These are phyloP conservation scores for Physcomitrium patens DNA, from an alignment of 225 moss, liverwort and hornwort genomes.

Conservation along the genomic window DNA sequence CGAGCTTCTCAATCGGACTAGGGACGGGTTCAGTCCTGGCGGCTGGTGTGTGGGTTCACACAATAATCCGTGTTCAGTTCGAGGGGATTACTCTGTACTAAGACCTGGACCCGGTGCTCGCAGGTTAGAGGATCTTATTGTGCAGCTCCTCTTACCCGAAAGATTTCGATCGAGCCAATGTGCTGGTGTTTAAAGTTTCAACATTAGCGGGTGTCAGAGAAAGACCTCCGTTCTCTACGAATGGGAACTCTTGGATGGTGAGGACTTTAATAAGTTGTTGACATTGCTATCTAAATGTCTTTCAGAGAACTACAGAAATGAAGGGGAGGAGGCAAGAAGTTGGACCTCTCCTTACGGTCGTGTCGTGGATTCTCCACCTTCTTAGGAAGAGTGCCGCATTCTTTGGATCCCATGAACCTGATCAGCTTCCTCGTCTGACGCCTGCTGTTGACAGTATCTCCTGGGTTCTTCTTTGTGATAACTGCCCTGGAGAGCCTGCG, in stretches of 20 bases:
- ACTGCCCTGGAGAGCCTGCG: slow-evolving; percentile 34
- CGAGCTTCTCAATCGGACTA: slow-evolving; percentile 70
- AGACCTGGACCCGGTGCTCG: slow-evolving; percentile 83
- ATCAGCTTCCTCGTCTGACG: too few species aligned
- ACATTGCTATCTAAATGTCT: too few species aligned
- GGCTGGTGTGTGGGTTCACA: slow-evolving; percentile 74
- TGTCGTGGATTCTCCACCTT: too few species aligned
- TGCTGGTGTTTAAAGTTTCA: slow-evolving; percentile 33
- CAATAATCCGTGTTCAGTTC: slow-evolving; percentile 63
- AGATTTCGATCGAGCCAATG: slow-evolving; percentile 82
- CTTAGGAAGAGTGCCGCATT: too few species aligned
- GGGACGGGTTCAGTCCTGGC: slow-evolving; percentile 69
- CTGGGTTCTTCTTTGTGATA: slow-evolving; percentile 28
- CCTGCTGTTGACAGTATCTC: neutral
- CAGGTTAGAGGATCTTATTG: slow-evolving; percentile 78
- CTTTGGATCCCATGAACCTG: too few species aligned
- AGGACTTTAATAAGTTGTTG: too few species aligned
- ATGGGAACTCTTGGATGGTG: too few species aligned
- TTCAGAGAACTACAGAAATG: too few species aligned
- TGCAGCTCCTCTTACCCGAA: slow-evolving; percentile 69
- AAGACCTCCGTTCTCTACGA: slow-evolving; percentile 2
- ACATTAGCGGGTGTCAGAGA: neutral
- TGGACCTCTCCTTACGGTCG: too few species aligned
- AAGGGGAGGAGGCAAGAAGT: too few species aligned
- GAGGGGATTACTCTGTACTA: slow-evolving; percentile 68